Evolutionary conservation across 225 moss, liverwort and hornwort species (phyloP).

Genomic region (Straminergon stramineum): DNA sequence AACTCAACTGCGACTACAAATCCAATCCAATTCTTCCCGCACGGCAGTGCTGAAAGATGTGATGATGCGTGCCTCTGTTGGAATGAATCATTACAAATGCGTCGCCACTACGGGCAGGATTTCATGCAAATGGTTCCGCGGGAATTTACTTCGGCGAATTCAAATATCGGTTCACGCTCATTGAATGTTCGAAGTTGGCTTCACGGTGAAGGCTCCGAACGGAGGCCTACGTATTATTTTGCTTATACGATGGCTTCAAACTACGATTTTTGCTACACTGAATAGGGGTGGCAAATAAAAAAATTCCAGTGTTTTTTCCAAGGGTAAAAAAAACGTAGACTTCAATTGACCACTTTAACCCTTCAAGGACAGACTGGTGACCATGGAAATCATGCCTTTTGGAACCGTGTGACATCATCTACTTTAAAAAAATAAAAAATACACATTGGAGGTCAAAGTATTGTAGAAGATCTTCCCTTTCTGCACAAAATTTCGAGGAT

Average conservation of each 20-base stretch:
- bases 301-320: too few relatives aligned
- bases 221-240: neutral
- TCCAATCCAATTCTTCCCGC: neutral
- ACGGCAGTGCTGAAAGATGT: neutral
- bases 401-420: too few relatives aligned
- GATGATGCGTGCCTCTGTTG: neutral
- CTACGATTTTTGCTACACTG: neutral
- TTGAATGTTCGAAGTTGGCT: neutral
- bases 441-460: too few relatives aligned
- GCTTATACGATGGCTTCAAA: neutral
- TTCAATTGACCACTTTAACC: too few relatives aligned
- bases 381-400: too few relatives aligned
- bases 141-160: neutral
- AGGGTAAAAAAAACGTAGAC: too few relatives aligned
- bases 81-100: too few relatives aligned
- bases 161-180: neutral
- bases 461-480: too few relatives aligned
- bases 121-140: neutral
- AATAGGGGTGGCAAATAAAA: too few relatives aligned
- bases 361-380: too few relatives aligned
- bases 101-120: neutral
- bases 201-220: neutral
- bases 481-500: too few relatives aligned
- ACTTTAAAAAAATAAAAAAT: too few relatives aligned
- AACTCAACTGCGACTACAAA: neutral